phyloP scores from a whole-genome alignment of 2,329 filamentous ascomycete genomes.

The Diaporthe humulicola region DNA sequence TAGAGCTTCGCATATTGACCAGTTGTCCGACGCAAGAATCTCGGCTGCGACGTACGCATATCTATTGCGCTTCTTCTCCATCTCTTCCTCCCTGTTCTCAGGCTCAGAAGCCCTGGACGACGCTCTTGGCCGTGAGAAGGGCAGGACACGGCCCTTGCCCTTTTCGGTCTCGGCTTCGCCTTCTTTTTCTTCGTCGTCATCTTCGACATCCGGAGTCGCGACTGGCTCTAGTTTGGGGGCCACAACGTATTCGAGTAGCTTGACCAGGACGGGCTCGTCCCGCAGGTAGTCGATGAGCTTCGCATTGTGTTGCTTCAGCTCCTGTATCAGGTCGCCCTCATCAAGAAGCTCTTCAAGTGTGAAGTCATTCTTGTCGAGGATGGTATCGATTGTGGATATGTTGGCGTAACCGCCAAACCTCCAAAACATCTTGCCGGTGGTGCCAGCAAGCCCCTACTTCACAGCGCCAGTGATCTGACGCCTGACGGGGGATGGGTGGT shows the following conservation, averaged over 20 bases:
- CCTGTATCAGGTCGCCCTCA: slow-evolving; percentile 95
- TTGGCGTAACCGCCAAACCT: slow-evolving; percentile 99
- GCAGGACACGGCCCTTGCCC: slow-evolving; percentile 56
- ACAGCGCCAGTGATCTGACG: slow-evolving; percentile 44
- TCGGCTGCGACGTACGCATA: slow-evolving; percentile 96
- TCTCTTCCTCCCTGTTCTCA: slow-evolving; percentile 76
- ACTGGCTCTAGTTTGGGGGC: slow-evolving; percentile 77
- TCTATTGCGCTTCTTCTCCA: slow-evolving; percentile 91
- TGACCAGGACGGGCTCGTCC: slow-evolving; percentile 86
- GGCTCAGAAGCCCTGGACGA: slow-evolving; percentile 65
- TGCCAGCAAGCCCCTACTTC: slow-evolving; percentile 42
- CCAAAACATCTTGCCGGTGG: slow-evolving; percentile 91
- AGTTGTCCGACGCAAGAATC: slow-evolving; percentile 93
- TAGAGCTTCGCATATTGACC: slow-evolving; percentile 94
- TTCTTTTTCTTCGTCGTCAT: slow-evolving; percentile 59
- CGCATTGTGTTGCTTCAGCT: slow-evolving; percentile 97
- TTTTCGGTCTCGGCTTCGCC: slow-evolving; percentile 54
- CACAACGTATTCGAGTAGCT: slow-evolving; percentile 90
- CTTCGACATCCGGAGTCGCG: slow-evolving; percentile 64
- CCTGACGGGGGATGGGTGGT: slow-evolving; percentile 34
- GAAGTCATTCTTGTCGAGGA: slow-evolving; percentile 97
- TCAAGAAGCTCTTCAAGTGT: slow-evolving; percentile 96
- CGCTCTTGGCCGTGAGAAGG: slow-evolving; percentile 66
- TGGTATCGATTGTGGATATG: slow-evolving; percentile 94
- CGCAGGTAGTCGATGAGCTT: slow-evolving; percentile 97